These are phyloP conservation scores for Fraxinus sp. DNA, from an alignment of 305 asterid genomes.

Conservation along the genomic window DNA sequence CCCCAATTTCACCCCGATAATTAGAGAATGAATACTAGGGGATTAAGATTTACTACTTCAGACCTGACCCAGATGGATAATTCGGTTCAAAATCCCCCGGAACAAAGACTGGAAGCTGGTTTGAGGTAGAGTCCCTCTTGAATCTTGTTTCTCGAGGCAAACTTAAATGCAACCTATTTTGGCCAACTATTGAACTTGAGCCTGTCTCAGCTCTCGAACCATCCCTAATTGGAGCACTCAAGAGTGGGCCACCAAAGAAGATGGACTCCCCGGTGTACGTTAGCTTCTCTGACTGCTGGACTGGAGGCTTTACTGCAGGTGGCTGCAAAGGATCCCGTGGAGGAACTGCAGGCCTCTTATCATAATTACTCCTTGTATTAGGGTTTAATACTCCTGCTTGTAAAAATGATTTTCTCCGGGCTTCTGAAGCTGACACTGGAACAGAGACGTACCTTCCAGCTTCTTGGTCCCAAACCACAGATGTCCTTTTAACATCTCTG, in stretches of 20 bases:
- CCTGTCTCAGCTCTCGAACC: slow-evolving; percentile 47
- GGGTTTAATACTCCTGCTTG: slow-evolving; percentile 35
- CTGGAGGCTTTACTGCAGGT: slow-evolving; percentile 33
- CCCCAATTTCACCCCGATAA: background rate
- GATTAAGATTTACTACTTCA: slow-evolving; percentile 34
- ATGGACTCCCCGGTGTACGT: slow-evolving; percentile 77
- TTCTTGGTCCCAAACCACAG: slow-evolving; percentile 97
- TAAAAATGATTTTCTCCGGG: slow-evolving; percentile 47
- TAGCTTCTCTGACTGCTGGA: slow-evolving; percentile 63
- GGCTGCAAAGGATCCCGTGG: slow-evolving; percentile 42
- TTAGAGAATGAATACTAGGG: slow-evolving; percentile 6
- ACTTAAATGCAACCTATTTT: slow-evolving; percentile 38
- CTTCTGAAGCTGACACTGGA: slow-evolving; percentile 69
- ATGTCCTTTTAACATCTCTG: slow-evolving; percentile 77
- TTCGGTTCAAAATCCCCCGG: slow-evolving; percentile 65
- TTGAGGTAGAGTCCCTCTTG: slow-evolving; percentile 69
- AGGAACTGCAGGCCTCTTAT: slow-evolving; percentile 39
- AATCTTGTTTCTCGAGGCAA: slow-evolving; percentile 61
- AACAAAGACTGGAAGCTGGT: slow-evolving; percentile 89
- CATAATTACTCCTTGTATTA: slow-evolving; percentile 38
- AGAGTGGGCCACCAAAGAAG: slow-evolving; percentile 93
- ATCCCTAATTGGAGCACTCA: slow-evolving; percentile 59
- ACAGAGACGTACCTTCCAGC: slow-evolving; percentile 90
- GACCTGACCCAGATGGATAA: slow-evolving; percentile 48
- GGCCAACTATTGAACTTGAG: slow-evolving; percentile 44